These are phyloP conservation scores for Porogramme epimiltina DNA, from an alignment of 1,284 basidiomycete genomes.

Conservation along the genomic window DNA sequence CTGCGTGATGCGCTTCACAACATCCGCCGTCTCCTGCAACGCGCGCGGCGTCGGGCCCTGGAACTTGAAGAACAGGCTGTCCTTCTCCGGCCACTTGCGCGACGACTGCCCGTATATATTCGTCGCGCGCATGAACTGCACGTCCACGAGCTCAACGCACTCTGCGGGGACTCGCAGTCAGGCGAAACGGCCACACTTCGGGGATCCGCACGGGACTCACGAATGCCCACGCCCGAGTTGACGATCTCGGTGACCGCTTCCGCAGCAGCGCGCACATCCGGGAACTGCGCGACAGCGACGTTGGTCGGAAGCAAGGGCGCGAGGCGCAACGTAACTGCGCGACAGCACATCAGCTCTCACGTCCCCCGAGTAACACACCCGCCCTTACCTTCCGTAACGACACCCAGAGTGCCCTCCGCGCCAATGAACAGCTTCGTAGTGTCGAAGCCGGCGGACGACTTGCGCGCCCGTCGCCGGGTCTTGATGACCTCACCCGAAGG, in stretches of 20 bases:
- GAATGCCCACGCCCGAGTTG: constrained; percentile 72
- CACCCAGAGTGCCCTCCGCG: constrained; percentile 92
- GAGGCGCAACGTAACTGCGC: constrained; percentile 73
- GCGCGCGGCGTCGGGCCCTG: constrained; percentile 68
- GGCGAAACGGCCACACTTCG: not conserved
- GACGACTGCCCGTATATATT: constrained; percentile 63
- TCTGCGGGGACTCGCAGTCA: constrained; percentile 24
- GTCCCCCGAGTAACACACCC: constrained; percentile 21
- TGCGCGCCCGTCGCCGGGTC: constrained; percentile 83
- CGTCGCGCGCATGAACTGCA: constrained; percentile 69
- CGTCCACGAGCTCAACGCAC: constrained; percentile 82
- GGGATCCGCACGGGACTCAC: constrained; percentile 40
- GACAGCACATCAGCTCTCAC: too few relatives aligned
- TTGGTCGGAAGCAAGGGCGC: constrained; percentile 81
- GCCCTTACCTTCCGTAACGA: constrained; percentile 80
- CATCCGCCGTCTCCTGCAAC: constrained; percentile 63
- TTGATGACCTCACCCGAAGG: constrained; percentile 93
- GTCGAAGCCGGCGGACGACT: constrained; percentile 92
- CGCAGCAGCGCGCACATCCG: constrained; percentile 64
- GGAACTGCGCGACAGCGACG: constrained; percentile 71
- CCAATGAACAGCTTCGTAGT: constrained; percentile 92
- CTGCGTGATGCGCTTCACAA: constrained; percentile 58
- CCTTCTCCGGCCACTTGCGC: constrained; percentile 67
- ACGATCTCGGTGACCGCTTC: constrained; percentile 78
- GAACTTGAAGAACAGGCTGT: constrained; percentile 88